Conservation (phyloP, 257 asterid genomes). For the Solanum chmielewskii region DNA sequence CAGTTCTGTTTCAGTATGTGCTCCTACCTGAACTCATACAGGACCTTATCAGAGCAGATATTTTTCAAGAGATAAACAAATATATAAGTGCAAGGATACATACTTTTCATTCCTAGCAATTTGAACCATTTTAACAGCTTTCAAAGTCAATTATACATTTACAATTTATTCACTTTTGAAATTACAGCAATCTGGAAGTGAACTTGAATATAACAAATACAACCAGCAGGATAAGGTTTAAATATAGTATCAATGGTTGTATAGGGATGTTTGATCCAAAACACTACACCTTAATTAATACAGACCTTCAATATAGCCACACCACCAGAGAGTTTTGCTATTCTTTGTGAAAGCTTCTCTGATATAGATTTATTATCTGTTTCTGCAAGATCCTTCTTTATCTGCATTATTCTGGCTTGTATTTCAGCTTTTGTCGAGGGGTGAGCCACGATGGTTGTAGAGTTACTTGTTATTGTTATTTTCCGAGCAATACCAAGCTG, state of each 20-base stretch:
- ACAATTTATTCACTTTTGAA: not conserved
- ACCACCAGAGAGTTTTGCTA: constrained; percentile 92
- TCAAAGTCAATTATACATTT: not conserved
- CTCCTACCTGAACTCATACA: constrained; percentile 44
- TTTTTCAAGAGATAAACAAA: not conserved
- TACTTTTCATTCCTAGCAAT: not conserved
- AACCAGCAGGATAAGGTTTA: not conserved
- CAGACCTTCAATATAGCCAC: constrained; percentile 66
- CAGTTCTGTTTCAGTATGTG: constrained; percentile 85
- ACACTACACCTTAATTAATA: not conserved
- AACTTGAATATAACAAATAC: not conserved
- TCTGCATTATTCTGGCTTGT: constrained; percentile 87
- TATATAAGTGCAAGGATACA: not conserved
- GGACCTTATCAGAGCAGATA: not conserved
- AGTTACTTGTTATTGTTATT: constrained; percentile 52
- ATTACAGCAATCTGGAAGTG: not conserved
- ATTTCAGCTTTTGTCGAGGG: constrained; percentile 86
- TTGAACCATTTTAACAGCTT: not conserved
- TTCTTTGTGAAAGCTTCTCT: constrained; percentile 68
- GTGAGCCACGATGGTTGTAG: constrained; percentile 79
- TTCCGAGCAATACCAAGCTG: constrained; percentile 96
- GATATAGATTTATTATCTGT: constrained; percentile 56
- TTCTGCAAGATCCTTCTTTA: constrained; percentile 81
- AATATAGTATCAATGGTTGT: not conserved
- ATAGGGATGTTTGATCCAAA: not conserved